Percentiles rank a stretch among this genome's conserved stretches.
Conservation (phyloP, 345 rosid species). For the Kernera saxatilis region DNA sequence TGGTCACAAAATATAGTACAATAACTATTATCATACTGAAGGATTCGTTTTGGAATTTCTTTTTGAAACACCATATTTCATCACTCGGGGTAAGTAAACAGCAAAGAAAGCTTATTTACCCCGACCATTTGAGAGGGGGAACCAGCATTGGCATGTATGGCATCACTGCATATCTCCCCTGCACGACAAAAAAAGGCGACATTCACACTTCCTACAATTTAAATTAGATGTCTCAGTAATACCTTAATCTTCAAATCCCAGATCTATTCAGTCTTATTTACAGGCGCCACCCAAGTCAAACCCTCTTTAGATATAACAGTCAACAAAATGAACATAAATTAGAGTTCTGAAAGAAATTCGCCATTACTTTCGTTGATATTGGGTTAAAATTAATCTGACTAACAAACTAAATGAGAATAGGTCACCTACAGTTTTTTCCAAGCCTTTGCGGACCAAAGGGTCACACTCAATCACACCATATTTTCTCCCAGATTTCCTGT, state of each 20-base stretch:
- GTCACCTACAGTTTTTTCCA: slow-evolving; percentile 75
- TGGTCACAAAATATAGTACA: not conserved
- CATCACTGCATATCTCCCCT: slow-evolving; percentile 96
- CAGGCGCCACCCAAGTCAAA: not conserved
- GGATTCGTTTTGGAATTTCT: not conserved
- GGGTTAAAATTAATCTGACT: not conserved
- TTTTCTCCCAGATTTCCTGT: slow-evolving; percentile 61
- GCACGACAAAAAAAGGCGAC: slow-evolving; percentile 28
- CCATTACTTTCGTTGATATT: not conserved
- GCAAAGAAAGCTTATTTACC: slow-evolving; percentile 46
- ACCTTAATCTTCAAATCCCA: not conserved
- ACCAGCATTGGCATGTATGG: slow-evolving; percentile 99
- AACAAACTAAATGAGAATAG: slow-evolving; percentile 8
- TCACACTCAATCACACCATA: slow-evolving; percentile 86
- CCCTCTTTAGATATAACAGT: slow-evolving; percentile 1
- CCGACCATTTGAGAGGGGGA: slow-evolving; percentile 90
- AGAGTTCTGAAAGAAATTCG: not conserved
- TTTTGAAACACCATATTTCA: not conserved
- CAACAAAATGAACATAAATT: slow-evolving; percentile 4
- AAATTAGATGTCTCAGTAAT: not conserved
- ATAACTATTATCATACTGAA: not conserved
- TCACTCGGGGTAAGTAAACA: slow-evolving; percentile 3
- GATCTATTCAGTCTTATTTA: not conserved
- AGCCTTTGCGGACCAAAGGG: slow-evolving; percentile 78
- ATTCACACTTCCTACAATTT: slow-evolving; percentile 10